phyloP scores from a whole-genome alignment of 2,329 filamentous ascomycete genomes.

The Hypoxylon sp. region DNA sequence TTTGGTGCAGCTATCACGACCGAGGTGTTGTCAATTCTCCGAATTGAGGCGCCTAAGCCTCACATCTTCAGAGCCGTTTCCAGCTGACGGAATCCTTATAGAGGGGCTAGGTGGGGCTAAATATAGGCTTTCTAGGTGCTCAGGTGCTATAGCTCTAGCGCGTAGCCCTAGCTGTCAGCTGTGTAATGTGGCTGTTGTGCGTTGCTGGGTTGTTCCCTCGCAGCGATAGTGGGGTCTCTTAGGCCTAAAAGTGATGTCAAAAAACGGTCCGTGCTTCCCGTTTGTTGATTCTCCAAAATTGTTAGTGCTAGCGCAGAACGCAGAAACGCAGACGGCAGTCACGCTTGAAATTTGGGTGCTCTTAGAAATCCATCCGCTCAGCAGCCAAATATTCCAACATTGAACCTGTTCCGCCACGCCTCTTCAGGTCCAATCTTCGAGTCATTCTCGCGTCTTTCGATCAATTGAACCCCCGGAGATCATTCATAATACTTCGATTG shows the following conservation, averaged over 20 bases:
- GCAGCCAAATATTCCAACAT: constrained; percentile 21
- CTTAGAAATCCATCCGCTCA: constrained; percentile 25
- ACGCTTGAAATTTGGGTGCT: constrained; percentile 23
- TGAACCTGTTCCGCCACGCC: constrained; percentile 26
- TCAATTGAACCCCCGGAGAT: constrained; percentile 24
- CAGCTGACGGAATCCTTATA: not conserved
- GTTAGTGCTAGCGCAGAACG: constrained; percentile 40
- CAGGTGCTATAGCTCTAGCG: no score
- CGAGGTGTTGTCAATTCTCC: not conserved
- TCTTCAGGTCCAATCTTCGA: constrained; percentile 27
- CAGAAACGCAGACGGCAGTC: constrained; percentile 3
- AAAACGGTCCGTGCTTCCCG: constrained; percentile 34
- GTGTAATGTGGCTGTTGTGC: not conserved
- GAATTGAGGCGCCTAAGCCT: not conserved
- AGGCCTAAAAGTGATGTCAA: constrained; percentile 38
- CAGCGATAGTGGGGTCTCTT: constrained; percentile 29
- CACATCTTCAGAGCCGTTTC: not conserved
- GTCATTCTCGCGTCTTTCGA: constrained; percentile 39
- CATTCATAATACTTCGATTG: constrained; percentile 4
- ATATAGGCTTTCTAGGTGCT: not conserved
- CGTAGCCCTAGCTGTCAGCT: not conserved
- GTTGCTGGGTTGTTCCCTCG: constrained; percentile 39
- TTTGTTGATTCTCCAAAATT: constrained; percentile 45
- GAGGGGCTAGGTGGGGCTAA: not conserved
- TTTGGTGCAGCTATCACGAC: not conserved